Evolutionary conservation across 306 rosid species (phyloP), one percentile per base, ranked within the genome.

Genomic region (Hippophae gyantsensis): DNA sequence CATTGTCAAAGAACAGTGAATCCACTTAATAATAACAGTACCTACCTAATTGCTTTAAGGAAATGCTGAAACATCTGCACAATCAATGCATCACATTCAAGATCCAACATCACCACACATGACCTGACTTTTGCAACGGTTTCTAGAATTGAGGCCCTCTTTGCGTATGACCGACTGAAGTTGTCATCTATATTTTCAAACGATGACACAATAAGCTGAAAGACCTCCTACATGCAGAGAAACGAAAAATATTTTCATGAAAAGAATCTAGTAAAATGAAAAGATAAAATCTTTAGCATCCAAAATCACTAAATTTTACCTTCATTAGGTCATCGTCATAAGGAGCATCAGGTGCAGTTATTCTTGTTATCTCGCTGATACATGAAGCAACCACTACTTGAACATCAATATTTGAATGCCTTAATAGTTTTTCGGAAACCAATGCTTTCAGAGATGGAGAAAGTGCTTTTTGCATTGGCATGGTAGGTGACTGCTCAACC

Each of bases 301-400:
- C n/a, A 14, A 48, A 60, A 41, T 66, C 54, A 45, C 50, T 7
- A 49, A 9, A 52, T 57, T 52, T 50, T 60, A 87, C 98, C 96
- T 87, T 90, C 98, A 90, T 90, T 69, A 83, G 85, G 44, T 81
- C 96, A 65, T 90, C 98, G 54, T 79, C 86, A 65, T 90, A 90
- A 41, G 98, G 98, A 56, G 95, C 95, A 41, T 90, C 98, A 43
- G 98, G 96, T 52, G 98, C 98, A 49, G 89, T 87, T 60, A 90
- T 90, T 74, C 98, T 85, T 43, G 98, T 90, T 62, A 90, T 85
- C 76, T 90, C 96, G 52, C 95, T 87, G 60, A 87, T 81, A 80
- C 96, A 90, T 49, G 92, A 76, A 13, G 98, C 96, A 71, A 90
- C 89, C 41, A 95, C 78, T 66, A 85, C 95, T 72, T 83, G 81